Base-by-base conservation (phyloP, 495 filamentous ascomycete species). In the Penicillium longicatenatum region DNA sequence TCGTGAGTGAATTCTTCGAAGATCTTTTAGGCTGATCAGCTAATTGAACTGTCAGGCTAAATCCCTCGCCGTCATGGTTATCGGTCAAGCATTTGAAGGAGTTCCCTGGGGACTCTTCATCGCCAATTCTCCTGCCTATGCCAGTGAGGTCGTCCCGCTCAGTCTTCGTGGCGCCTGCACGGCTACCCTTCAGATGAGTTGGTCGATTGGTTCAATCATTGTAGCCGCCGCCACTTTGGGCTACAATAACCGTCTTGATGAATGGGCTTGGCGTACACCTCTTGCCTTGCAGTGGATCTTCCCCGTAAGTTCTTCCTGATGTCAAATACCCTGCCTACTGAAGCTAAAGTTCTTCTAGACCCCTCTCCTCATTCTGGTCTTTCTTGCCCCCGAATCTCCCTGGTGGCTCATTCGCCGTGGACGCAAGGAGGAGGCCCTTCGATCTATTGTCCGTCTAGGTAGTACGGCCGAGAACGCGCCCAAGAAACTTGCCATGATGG, bases 81-180 rank as follows among this genome's bases (percentile, higher is more conserved):
- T 85, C 19, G 86, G 83, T 10, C 86, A 89, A 69, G 84, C 88
- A 31, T 70, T 91, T 16, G 86, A 86, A 60, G 88, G 88, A 58
- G 86, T 92, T 57, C 85, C 87, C 37, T 91, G 87, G 86, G 90
- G 89, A 59, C 82, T 92, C 39, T 91, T 90, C 74, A 88, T 89
- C 68, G 90, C 89, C 0, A 72, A 88, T 4, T 87, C 87, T 31
- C 85, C 87, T 63, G 89, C 88, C 5, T 93, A 92, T 60, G 90
- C 89, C 24, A 89, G 87, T 43, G 90, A 93, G 63, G 86, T 91
- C n/a, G 87, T 82, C 60, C 89, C 89, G 2, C 82, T 90, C 4
- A 77, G 82, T 19, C 80, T 93, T 57, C 82, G 89, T 22, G 82
- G 82, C 17, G 90, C 88, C 61, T 64, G 91, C 31, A 91, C 89